These are phyloP conservation scores for Agrostemma githago DNA, from an alignment of 148 eudicot genomes.

Conservation along the genomic window DNA sequence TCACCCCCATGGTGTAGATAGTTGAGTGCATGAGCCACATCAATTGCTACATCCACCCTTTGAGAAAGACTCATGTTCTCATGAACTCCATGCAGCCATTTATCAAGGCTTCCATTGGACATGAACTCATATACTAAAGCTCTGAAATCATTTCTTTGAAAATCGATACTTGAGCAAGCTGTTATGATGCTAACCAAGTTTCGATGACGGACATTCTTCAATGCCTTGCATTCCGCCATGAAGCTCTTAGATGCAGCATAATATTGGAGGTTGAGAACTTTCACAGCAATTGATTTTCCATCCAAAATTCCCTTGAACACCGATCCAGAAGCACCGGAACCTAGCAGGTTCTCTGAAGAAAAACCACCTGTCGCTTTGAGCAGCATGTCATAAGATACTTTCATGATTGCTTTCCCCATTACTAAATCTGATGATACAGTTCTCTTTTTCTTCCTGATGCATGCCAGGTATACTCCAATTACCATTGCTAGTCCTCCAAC, in stretches of 20 bases:
- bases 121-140: neutral
- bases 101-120: neutral
- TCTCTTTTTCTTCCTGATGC: slow-evolving; percentile 4
- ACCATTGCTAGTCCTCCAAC: neutral
- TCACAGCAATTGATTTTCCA: slow-evolving; percentile 21
- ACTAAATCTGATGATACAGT: neutral
- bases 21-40: slow-evolving; percentile 26
- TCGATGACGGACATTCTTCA: slow-evolving; percentile 25
- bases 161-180: slow-evolving; percentile 30
- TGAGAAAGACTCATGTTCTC: slow-evolving; percentile 14
- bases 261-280: slow-evolving; percentile 29
- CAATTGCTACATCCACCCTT: slow-evolving; percentile 8
- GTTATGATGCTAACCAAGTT: slow-evolving; percentile 24
- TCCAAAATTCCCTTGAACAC: slow-evolving; percentile 9
- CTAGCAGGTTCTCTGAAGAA: slow-evolving; percentile 17
- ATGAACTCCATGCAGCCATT: slow-evolving; percentile 6
- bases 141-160: slow-evolving; percentile 5
- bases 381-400: slow-evolving; percentile 23
- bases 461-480: neutral
- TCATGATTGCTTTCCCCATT: slow-evolving; percentile 9
- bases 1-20: too few species aligned
- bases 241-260: slow-evolving; percentile 27
- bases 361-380: neutral
- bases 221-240: slow-evolving; percentile 29
- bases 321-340: slow-evolving; percentile 17